A percentile compares a stretch with the other conserved stretches of the same genome.
These are phyloP conservation scores for Coemansia sp. DNA, from an alignment of 192 early-diverging fungal genomes.

Conservation along the genomic window DNA sequence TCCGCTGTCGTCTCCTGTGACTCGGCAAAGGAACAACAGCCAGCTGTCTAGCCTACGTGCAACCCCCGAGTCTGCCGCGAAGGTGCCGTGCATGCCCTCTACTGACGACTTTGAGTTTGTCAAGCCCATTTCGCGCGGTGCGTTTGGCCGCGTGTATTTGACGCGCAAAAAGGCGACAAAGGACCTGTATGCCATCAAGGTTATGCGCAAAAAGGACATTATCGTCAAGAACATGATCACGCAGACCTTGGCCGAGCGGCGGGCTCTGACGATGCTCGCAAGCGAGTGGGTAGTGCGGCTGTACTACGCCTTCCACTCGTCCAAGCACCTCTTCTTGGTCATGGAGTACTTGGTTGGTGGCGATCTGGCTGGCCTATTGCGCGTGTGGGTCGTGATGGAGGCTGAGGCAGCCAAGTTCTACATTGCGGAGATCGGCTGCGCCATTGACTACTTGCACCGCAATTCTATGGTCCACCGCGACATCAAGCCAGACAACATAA, in stretches of 20 bases:
- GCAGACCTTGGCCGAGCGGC: conserved; percentile 86
- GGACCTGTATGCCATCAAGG: conserved; percentile 92
- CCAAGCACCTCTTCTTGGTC: conserved; percentile 85
- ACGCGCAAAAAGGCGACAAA: conserved; percentile 83
- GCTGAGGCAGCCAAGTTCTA: conserved; percentile 87
- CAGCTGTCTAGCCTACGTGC: conserved; percentile 43
- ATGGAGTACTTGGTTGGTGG: conserved; percentile 95
- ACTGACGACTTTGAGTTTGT: conserved; percentile 95
- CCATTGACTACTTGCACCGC: conserved; percentile 88
- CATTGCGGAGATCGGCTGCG: conserved; percentile 85
- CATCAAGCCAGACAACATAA: conserved; percentile 82
- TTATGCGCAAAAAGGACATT: conserved; percentile 92
- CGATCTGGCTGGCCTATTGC: conserved; percentile 77
- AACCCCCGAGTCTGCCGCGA: conserved; percentile 26
- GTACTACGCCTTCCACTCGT: conserved; percentile 92
- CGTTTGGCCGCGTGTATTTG: conserved; percentile 91
- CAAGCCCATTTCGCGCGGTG: conserved; percentile 93
- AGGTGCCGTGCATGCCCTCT: conserved; percentile 70
- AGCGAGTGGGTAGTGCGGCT: conserved; percentile 91
- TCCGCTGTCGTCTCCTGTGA: conserved; percentile 36
- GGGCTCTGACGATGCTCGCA: conserved; percentile 75
- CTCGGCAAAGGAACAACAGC: conserved; percentile 48
- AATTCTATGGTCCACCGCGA: conserved; percentile 92
- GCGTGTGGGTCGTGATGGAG: conserved; percentile 77
- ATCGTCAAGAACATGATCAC: conserved; percentile 97